phyloP scores from a whole-genome alignment of 768 basidiomycete genomes.

The Candolleomyces aberdarensis region DNA sequence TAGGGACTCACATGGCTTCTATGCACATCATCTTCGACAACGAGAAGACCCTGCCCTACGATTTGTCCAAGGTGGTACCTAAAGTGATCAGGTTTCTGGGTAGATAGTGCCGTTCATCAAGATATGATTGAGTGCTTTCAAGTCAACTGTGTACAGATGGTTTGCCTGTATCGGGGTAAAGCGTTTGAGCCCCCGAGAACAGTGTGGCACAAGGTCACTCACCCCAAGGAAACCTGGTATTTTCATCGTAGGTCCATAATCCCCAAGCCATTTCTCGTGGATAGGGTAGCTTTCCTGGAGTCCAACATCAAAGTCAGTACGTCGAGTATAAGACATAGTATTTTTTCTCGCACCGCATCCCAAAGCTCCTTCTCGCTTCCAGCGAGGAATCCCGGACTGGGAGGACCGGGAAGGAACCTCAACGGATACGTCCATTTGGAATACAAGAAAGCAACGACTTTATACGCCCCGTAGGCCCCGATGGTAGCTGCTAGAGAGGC shows the following conservation, averaged over 20 bases:
- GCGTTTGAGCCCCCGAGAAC: too few species aligned
- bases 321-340: not conserved
- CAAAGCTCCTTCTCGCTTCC: conserved; percentile 47
- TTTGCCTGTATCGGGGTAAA: too few species aligned
- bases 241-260: too few species aligned
- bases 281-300: conserved; percentile 31
- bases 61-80: conserved; percentile 36
- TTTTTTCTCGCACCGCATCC: conserved; percentile 32
- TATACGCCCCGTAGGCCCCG: conserved; percentile 28
- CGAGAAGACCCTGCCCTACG: conserved; percentile 44
- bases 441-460: conserved; percentile 26
- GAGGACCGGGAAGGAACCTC: conserved; percentile 49
- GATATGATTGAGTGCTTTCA: conserved; percentile 60
- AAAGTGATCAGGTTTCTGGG: conserved; percentile 45
- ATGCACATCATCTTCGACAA: conserved; percentile 43
- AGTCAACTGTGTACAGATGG: conserved; percentile 54
- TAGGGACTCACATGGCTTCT: conserved; percentile 40
- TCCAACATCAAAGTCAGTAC: not conserved
- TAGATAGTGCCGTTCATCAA: conserved; percentile 51
- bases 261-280: conserved; percentile 39
- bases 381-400: conserved; percentile 40
- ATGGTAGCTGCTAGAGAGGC: conserved; percentile 19
- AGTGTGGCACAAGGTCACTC: too few species aligned
- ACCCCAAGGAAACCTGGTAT: too few species aligned
- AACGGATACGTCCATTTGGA: conserved; percentile 37